Base-by-base conservation (phyloP, 2,329 filamentous ascomycete genomes). In the Dendrostoma leiphaemia region DNA sequence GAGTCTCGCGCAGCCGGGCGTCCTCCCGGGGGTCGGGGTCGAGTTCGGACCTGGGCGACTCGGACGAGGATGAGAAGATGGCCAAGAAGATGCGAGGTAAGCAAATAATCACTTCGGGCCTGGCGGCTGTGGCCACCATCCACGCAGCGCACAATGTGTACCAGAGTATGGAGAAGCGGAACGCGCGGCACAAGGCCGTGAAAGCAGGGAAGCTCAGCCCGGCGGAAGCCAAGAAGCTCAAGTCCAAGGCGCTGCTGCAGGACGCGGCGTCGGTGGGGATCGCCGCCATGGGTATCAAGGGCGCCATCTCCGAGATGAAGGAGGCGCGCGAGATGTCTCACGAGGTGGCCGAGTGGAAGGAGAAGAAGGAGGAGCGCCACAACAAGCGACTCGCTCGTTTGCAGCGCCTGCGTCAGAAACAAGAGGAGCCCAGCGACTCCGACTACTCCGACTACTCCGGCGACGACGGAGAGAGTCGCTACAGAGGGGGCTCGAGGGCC, bases 21-120 rank as follows among this genome's bases (percentile, higher is more conserved):
- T 60, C 41, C 76, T 58, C 56, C n/a, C 53, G 75, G 31, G 71
- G 70, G 47, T 80, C 80, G 46, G 72, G 70, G 43, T 82, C 79
- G 15, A 80, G 76, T 31, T 79, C 78, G 19, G 79, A 83, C 62
- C 65, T 83, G 46, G 81, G 80, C 47, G 79, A 83, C 68, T 83
- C 81, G 58, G 77, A 80, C 17, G 78, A 80, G 21, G 81, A 84
- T 60, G 74, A 77, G 65, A 81, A 74, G 66, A 72, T 71, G 58
- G 74, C 73, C 34, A 78, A 73, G 67, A 83, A 80, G 67, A 80
- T 83, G 74, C 79, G 73, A 81, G 80, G 80, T 81, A 83, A 84
- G 77, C 80, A 83, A 73, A 62, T 82, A 57, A 60, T 84, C 54
- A 83, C 78, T 51, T 77, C 79, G 7, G 80, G 79, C 44, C 69